Evolutionary conservation across 148 eudicot genomes (phyloP), one percentile per base, ranked within the genome.

Genomic region (Chenopodium album): DNA sequence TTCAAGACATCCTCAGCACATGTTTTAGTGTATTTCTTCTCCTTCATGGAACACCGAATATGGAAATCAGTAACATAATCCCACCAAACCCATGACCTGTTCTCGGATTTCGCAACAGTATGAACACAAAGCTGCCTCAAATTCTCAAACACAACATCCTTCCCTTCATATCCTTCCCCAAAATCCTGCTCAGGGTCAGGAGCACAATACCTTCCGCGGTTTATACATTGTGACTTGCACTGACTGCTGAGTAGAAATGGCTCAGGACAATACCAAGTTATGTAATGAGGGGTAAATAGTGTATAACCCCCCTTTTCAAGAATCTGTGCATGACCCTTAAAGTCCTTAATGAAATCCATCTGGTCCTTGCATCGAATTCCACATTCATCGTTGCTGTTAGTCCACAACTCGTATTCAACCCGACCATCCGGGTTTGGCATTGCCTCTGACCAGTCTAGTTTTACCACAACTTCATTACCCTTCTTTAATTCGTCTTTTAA

Each of bases 21-120:
- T 41, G 88, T 83, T 78, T 84, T 91, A 87, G 86, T 94, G 82
- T 92, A 96, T 52, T 86, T 85, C 76, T 89, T 91, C 82, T 89
- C 83, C 85, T 96, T 96, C 99, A 96, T 96, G 16, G 98, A 94
- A 78, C 99, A 96, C 80, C 98, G 89, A 50, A 96, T 84, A 75
- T 96, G 99, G 50, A 94, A 94, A 91, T 96, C 99, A 16, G 99
- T 91, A 63, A 94, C 98, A 81, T 87, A 96, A 75, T 96, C 99
- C 99, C 99, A 96, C 99, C 99, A 96, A 79, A 94, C 90, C 99
- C 99, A 96, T 4, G 99, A 86, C 66, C 94, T 90, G 47, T 87
- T 88, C 73, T 82, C 86, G 59, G 88, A 90, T 76, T 96, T 91
- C 37, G 95, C 95, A 84, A 94, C 95, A 65, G 87, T 85, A 77